Evolutionary conservation across 768 basidiomycete species (phyloP), one percentile per base, ranked within the genome.

Genomic region (Strobilomyces echinocephalus): DNA sequence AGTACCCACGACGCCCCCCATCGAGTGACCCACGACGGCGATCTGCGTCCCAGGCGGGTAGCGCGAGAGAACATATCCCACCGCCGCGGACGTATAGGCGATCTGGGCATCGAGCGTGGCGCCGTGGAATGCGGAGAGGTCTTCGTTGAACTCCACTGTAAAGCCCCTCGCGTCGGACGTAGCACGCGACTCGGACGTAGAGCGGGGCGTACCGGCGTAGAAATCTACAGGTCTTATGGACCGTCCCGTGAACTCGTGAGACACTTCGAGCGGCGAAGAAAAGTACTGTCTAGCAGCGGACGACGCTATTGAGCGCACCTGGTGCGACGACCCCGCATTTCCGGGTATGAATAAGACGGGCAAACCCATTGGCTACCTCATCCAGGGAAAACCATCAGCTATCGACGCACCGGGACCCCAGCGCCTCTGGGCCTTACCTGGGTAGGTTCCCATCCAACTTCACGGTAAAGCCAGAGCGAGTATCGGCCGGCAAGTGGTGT

Each of bases 341-440:
- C 97, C 97, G 2, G 97, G 97, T 40, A 98, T 87, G 73, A 97
- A 99, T 28, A 99, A 76, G 28, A 95, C 91, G n/a, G 97, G 97
- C 16, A 80, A 65, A 36, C 92, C 91, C 49, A 73, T 55, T 28
- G 64, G 52, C 68, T 69, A 53, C 35, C 42, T 34, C 47, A 39
- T 35, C 38, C 50, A 30, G 45, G 60, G 39, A 21, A 18, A 26
- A 21, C 16, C 39, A 14, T 59, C 40, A 55, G 52, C 34, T 31
- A 20, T 15, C n/a, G 33, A 30, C 41, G 9, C 4, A 18, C 33
- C 38, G 26, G 16, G 42, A 15, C 12, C 24, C 42, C 21, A n/a
- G 8, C 26, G n/a, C 20, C 33, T 20, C 5, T 38, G 45, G 45
- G 40, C 28, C 62, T 58, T 65, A 87, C 87, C 73, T 85, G 73